These are phyloP conservation scores for Apiotrichum gracile DNA, from an alignment of 1,284 basidiomycete species.

Conservation along the genomic window DNA sequence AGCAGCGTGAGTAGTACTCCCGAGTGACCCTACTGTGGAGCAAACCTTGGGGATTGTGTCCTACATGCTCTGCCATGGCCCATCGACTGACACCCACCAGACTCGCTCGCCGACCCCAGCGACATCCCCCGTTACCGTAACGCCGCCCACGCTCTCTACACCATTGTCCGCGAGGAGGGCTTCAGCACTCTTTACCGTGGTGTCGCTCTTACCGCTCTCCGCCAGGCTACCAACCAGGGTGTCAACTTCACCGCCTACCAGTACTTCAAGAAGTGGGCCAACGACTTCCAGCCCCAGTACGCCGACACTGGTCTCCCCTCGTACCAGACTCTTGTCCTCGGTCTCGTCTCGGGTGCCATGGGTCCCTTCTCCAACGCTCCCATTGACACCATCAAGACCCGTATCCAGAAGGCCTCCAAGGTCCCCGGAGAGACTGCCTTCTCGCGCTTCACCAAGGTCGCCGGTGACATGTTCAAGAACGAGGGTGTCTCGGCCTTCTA, in stretches of 20 bases:
- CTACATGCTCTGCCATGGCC: neutral
- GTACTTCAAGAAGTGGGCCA: constrained; percentile 81
- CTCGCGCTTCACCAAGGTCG: constrained; percentile 68
- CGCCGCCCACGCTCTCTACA: constrained; percentile 93
- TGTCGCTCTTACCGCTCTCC: constrained; percentile 83
- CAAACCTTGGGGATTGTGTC: neutral
- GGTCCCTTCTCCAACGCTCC: constrained; percentile 96
- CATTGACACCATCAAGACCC: constrained; percentile 94
- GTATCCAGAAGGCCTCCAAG: constrained; percentile 72
- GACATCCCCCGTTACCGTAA: constrained; percentile 93
- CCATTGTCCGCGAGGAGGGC: constrained; percentile 91
- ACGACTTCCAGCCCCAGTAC: constrained; percentile 66
- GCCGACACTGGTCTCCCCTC: constrained; percentile 65
- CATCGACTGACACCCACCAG: constrained; percentile 11
- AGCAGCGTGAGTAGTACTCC: constrained; percentile 56
- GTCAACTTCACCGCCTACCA: constrained; percentile 99
- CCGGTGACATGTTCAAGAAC: constrained; percentile 83
- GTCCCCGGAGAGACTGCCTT: constrained; percentile 69
- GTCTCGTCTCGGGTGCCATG: constrained; percentile 93
- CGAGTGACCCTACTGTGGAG: neutral
- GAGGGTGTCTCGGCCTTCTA: constrained; percentile 90
- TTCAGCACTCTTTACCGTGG: constrained; percentile 81
- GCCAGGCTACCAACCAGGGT: constrained; percentile 98
- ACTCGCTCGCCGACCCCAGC: constrained; percentile 92
- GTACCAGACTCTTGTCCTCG: constrained; percentile 91